These are phyloP conservation scores for Wallacemonas rigidus DNA, from an alignment of 208 protist genomes.

Conservation along the genomic window DNA sequence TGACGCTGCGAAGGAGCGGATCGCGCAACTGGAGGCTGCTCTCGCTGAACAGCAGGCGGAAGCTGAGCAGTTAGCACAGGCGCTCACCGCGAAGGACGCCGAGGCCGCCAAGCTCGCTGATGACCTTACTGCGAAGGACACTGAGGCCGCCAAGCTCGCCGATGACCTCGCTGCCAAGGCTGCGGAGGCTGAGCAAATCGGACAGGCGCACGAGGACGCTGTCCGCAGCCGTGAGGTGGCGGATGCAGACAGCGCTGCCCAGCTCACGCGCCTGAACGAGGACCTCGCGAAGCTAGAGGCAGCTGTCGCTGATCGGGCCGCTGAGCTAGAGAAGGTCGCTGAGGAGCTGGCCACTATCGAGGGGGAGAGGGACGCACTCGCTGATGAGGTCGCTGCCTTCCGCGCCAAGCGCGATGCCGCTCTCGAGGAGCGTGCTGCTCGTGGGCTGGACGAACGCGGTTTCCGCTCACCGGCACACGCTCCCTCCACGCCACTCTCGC, in stretches of 20 bases:
- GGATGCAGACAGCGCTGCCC: background rate
- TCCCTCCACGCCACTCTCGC: background rate
- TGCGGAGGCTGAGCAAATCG: background rate
- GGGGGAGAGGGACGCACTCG: background rate
- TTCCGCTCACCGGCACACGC: background rate
- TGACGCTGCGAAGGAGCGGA: background rate
- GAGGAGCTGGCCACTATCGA: slow-evolving; percentile 26
- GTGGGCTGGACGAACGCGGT: background rate
- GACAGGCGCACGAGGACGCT: background rate
- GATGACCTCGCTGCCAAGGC: too few relatives aligned
- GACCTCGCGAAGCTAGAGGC: slow-evolving; percentile 11
- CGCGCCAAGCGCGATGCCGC: background rate
- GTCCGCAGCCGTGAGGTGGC: background rate
- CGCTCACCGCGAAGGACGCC: background rate
- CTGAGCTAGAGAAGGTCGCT: slow-evolving; percentile 24
- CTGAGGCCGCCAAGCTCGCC: too few relatives aligned
- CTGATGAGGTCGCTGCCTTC: slow-evolving; percentile 2
- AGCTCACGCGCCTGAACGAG: background rate
- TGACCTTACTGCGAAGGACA: too few relatives aligned
- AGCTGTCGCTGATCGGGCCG: slow-evolving; percentile 18
- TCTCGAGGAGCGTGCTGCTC: background rate
- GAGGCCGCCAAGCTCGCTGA: too few relatives aligned
- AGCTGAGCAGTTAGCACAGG: background rate
- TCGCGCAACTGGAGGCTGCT: slow-evolving; percentile 8
- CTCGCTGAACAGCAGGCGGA: slow-evolving; percentile 13